Evolutionary conservation across 169 alveolate genomes (phyloP), one percentile per base, ranked within the genome.

Genomic region (Theileria equi): DNA sequence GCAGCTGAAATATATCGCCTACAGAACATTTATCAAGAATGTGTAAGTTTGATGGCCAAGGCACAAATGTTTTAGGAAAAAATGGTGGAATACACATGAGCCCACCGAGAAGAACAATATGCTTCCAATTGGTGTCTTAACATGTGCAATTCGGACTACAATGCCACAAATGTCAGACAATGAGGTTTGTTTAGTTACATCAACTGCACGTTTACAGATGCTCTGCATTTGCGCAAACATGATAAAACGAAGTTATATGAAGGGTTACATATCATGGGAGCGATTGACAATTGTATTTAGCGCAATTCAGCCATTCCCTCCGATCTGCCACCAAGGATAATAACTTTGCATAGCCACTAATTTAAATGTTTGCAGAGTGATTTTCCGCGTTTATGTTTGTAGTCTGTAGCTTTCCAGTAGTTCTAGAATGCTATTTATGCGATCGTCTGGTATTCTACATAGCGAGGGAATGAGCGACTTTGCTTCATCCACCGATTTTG

Each of bases 191-290:
- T 17, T 6, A 1, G 10, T 3, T 48, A 21, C 2, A 26, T 16
- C 54, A 2, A 13, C 31, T 16, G 13, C 19, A 32, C 31, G 16
- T 23, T 10, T 76, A 32, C 81, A 85, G 88, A 88, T 89, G 92
- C 81, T 90, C 41, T 89, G 94, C 70, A 88, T 88, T 47, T 88
- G 91, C 50, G 92, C 92, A 43, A 89, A 89, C 76, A 70, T 89
- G 32, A 89, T 89, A 29, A 44, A 76, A 16, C 57, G 90, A 55
- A 93, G 94, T 6, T 89, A 89, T 21, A 74, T 89, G 29, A 89
- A 89, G 85, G 94, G 94, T 3, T 89, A 89, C 80, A 62, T 89
- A 7, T 89, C 94, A n/a, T 89, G 94, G 94, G 94, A 88, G 35
- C 76, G 81, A 57, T 78, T 68, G 64, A 84, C 80, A 61, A 70